Base-by-base conservation (phyloP, 768 basidiomycete species). In the Termitomyces bulborhizus region DNA sequence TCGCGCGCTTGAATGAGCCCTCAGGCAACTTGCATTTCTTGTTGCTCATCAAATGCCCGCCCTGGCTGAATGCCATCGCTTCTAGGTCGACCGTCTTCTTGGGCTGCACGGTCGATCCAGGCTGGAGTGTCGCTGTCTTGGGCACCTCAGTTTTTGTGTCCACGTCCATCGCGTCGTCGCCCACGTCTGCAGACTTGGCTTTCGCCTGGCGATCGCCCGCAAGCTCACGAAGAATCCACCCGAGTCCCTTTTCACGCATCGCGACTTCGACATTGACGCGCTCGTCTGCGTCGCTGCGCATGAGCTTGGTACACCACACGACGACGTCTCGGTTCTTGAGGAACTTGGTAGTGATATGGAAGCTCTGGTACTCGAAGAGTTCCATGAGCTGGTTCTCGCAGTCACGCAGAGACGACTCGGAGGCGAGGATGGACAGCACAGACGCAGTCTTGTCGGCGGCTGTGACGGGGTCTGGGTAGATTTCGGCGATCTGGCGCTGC, bases 1-100 rank as follows among this genome's bases (percentile, higher is more conserved):
- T 86, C 16, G 90, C 82, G 45, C 96, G 88, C 73, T 98, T 98
- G 80, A 98, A 95, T 15, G 94, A 97, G 4, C 97, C 97, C 40
- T 97, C 93, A 0, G 97, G 97, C 3, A 98, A 84, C 68, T 95
- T 97, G 73, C 89, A 91, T 73, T 98, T 98, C 73, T 98, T 98
- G 76, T 98, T 98, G 15, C 92, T 92, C 96, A 98, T 99, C 57
- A 98, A 74, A 57, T 98, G 95, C 0, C 92, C 94, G 24, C 95
- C 97, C 64, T 98, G 94, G 45, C 85, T 84, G 72, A 99, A 99
- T n/a, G 91, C 87, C 87, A 98, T 89, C 56, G 83, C 82, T 63
- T 97, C 94, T 51, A 99, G 77, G 67, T 98, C 97, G 36, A 99
- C 80, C 0, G 82, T 86, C 39, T 77, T 78, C 61, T 93, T 91